Evolutionary conservation across 208 protist species (phyloP).

Genomic region (Leishmania tropica): DNA sequence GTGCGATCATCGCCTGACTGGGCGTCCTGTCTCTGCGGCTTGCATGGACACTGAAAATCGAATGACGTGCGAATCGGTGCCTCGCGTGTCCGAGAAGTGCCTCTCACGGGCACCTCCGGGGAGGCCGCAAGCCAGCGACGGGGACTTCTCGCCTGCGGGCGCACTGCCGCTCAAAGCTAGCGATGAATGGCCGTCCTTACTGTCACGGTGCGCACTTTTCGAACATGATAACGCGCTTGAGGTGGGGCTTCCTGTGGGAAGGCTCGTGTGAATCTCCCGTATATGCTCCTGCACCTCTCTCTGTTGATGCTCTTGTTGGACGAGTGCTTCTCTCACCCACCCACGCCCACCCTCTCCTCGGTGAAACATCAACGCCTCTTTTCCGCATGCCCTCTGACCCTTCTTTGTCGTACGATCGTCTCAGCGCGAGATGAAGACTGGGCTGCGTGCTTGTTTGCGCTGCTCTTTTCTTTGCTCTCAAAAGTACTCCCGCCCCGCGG

Average conservation of each 20-base stretch:
- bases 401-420: too few species aligned
- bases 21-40: not conserved
- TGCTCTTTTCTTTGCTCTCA: not conserved
- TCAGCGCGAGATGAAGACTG: not conserved
- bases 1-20: not conserved
- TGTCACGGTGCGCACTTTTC: not conserved
- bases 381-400: not conserved
- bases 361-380: not conserved
- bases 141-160: not conserved
- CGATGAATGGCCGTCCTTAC: not conserved
- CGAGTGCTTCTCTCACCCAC: too few species aligned
- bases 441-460: not conserved
- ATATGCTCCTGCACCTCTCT: not conserved
- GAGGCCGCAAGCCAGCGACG: not conserved
- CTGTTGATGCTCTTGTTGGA: not conserved
- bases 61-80: not conserved
- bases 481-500: not conserved
- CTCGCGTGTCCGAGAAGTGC: not conserved
- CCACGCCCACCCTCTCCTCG: not conserved
- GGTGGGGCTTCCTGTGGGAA: not conserved
- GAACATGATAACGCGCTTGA: not conserved
- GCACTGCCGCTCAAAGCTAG: not conserved
- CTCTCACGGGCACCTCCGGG: not conserved
- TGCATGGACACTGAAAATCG: not conserved
- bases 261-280: not conserved